Base-by-base conservation (phyloP, 2,329 filamentous ascomycete species). In the Colletotrichum eleusines region DNA sequence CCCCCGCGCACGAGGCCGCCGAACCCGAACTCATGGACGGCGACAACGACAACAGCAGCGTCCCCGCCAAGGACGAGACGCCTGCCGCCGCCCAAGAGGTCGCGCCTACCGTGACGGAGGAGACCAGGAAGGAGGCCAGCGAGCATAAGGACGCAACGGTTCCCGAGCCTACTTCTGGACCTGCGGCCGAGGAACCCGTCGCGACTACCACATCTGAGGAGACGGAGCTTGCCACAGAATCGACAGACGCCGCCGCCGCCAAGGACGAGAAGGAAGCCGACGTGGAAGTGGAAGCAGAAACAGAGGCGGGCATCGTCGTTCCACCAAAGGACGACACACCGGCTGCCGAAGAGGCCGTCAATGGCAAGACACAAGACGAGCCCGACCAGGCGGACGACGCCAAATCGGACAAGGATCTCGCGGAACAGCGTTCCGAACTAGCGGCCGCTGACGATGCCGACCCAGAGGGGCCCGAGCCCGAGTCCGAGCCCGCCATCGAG, bases 1-100 rank as follows among this genome's bases (percentile, higher is more conserved):
- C 79, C 51, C 78, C 79, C 67, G 83, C 83, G 79, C 79, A 83
- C 74, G 80, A 84, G 40, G 40, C 28, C 35, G 44, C 53, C 28
- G 51, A 65, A n/a, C 20, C 20, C 48, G 64, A 71, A 54, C 5
- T 44, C 35, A 71, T 71, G 69, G 64, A 60, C 53, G 64, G 63
- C 70, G 75, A 78, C 40, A 6, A 42, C 40, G 6, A 18, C 14
- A 16, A 38, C 9, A 14, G 2, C 35, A 12, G 5, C 38, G 18
- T 8, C 16, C 74, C 69, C 16, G 44, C 42, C 35, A 35, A 57
- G 33, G 54, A 69, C 2, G 18, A 20, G 6, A 35, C 60, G 12
- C 14, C 60, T 2, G 42, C 12, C 4, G 63, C n/a, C 7, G 31
- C 38, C 2, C 40, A 18, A 18, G 51, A 28, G 7, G 28, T 16